Evolutionary conservation across 352 stramenopile genomes (phyloP), one percentile per base, ranked within the genome.

Genomic region (Globisporangium iwayamae): DNA sequence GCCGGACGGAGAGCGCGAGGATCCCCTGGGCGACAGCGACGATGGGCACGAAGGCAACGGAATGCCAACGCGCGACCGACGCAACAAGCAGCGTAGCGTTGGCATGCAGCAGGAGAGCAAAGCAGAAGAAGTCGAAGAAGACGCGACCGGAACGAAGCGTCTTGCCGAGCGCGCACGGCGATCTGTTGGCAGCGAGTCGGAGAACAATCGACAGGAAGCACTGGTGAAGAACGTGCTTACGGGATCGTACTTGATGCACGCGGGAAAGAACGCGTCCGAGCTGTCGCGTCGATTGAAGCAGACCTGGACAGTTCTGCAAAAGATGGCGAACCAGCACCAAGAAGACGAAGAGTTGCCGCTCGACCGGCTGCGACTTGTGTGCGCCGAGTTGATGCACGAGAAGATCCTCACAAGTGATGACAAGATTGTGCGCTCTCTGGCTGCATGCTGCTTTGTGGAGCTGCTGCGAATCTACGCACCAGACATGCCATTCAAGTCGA

Each of bases 401-500:
- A 76, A 72, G 30, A 61, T 89, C 34, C 47, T 90, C 39, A 60
- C 76, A 1, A 71, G 88, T 32, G 57, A 48, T 8, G 82, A 94
- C 46, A 66, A 65, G 47, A 75, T 82, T 47, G 78, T 91, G 18
- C 76, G 74, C 0, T 79, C 84, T 13, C 69, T 94, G 28, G 75
- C 79, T 6, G 82, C 83, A 20, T 93, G 83, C 50, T 93, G 84
- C 43, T 72, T 93, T 16, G 81, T 76, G n/a, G 85, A 96, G 32
- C 56, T 91, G 9, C 51, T 94, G 56, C 84, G 87, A 4, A 61
- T 93, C 14, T 75, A 83, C 39, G 68, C 81, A 7, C 85, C 85
- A 0, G 78, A 90, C 36, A 82, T 81, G 67, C 79, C 85, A 4
- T 92, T 92, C 65, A 66, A 66, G 57, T 87, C 81, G 8, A 75